Evolutionary conservation across 768 basidiomycete species (phyloP), one percentile per base, ranked within the genome.

Genomic region (Rhodotorula taiwanensis): DNA sequence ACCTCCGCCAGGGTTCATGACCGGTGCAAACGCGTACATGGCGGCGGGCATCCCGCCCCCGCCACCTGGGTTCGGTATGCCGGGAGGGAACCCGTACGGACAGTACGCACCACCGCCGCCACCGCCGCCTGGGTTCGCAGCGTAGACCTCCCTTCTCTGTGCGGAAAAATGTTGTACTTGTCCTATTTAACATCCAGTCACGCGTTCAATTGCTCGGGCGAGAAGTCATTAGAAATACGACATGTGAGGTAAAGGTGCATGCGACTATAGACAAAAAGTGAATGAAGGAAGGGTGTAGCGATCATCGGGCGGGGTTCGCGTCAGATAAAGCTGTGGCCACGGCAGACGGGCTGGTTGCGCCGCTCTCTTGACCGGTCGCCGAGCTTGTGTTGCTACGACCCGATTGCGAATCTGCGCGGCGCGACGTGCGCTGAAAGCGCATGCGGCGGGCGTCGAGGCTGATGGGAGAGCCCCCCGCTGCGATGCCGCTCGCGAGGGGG

Each of bases 11-110:
- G 52, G 47, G 45, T 64, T 58, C 57, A 14, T 58, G 36, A 60
- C 64, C 11, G 64, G 64, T 16, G 36, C 53, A 28, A 65, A 65
- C 39, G 55, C 64, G 43, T 64, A 52, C 45, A 42, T 43, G 2
- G 48, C 33, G 13, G 52, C 28, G 14, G 61, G 61, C 4, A 56
- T 51, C 39, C 61, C 55, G 28, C 61, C 61, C 10, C 61, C 61
- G 30, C 62, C 62, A 21, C 57, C 58, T 7, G 64, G 64, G 20
- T 67, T 67, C 44, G 42, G 31, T 5, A 41, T 44, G 7, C 8
- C 31, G 9, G 21, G 7, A 10, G 43, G 51, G n/a, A n/a, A n/a
- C 21, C 55, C 52, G 55, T 42, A 60, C 36, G 44, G 49, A 43
- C 27, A 20, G 30, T 45, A n/a, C 21, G 30, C 54, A 31, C 60